phyloP scores from a whole-genome alignment of 2,329 filamentous ascomycete genomes.

The Elsinoe batatas region DNA sequence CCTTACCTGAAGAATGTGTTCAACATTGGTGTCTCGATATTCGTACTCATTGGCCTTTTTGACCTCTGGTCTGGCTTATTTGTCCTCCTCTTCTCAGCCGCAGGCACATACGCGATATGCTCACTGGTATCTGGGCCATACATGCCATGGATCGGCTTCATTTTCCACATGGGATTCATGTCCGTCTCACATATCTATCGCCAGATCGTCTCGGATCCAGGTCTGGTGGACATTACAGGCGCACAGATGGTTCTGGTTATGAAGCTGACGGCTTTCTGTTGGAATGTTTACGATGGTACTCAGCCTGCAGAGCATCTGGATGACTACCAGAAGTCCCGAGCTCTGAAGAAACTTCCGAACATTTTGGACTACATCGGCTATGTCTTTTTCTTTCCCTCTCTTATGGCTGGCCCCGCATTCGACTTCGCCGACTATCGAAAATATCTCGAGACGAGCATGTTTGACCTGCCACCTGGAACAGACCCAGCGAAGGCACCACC shows the following conservation, averaged over 20 bases:
- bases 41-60: slow-evolving; percentile 90
- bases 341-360: slow-evolving; percentile 62
- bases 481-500: slow-evolving; percentile 77
- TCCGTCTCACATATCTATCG: slow-evolving; percentile 79
- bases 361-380: slow-evolving; percentile 80
- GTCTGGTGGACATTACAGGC: slow-evolving; percentile 73
- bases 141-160: slow-evolving; percentile 96
- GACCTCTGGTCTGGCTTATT: slow-evolving; percentile 78
- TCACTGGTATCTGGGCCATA: slow-evolving; percentile 74
- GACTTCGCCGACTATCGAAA: slow-evolving; percentile 87
- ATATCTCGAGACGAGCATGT: slow-evolving; percentile 93
- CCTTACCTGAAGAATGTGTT: slow-evolving; percentile 84
- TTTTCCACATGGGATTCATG: slow-evolving; percentile 93
- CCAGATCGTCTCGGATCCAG: slow-evolving; percentile 58
- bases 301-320: slow-evolving; percentile 71
- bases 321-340: slow-evolving; percentile 74
- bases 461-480: slow-evolving; percentile 70
- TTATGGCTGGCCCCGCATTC: slow-evolving; percentile 85
- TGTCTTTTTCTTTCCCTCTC: slow-evolving; percentile 86
- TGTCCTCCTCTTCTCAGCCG: slow-evolving; percentile 70
- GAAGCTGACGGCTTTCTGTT: slow-evolving; percentile 94
- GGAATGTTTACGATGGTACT: slow-evolving; percentile 91
- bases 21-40: slow-evolving; percentile 69
- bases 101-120: slow-evolving; percentile 73
- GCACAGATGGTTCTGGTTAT: slow-evolving; percentile 98